Base-by-base conservation (phyloP, 495 filamentous ascomycete genomes). In the Penicillium antarcticum region DNA sequence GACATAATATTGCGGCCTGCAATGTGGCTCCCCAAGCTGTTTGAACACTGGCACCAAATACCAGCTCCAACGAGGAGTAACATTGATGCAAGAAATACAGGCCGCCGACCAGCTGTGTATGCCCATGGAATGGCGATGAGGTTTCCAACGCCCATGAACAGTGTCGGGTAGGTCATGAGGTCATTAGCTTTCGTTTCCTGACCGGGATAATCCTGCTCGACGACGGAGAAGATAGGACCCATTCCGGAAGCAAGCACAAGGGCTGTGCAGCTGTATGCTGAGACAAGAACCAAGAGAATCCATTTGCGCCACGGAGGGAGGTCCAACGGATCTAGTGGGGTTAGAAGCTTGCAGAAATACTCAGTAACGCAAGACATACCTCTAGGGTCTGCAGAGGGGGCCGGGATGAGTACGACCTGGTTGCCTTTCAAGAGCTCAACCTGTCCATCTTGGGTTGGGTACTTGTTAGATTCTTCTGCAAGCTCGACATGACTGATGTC, bases 61-160 rank as follows among this genome's bases (percentile, higher is more conserved):
- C 53, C 48, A 13, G 53, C 49, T 6, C 19, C 59, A 5, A 59
- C 50, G 2, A 66, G 52, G 13, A 66, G 32, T 13, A 62, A 13
- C 23, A 55, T 56, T 8, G 62, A 66, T 2, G 45, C 51, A 12
- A 66, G 54, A 31, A 66, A 66, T 1, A 66, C 49, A 21, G 62
- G 62, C 12, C 62, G 45, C 2, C 62, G 56, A 11, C 62, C 62
- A 6, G 50, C 36, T 6, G 56, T 53, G 36, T 52, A 49, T 0
- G 62, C 62, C 40, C 49, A 53, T 2, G 62, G 62, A 54, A 66
- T 62, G 16, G 56, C 19, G n/a, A 66, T 58, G 0, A 66, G 29
- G 38, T 66, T 66, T 2, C 59, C 62, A 13, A 66, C 34, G 4
- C 62, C 62, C 62, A 66, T 66, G 54, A 66, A 66, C 19, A 66